Evolutionary conservation across 2,329 filamentous ascomycete species (phyloP), one percentile per base, ranked within the genome.

Genomic region (Colletotrichum sp.): DNA sequence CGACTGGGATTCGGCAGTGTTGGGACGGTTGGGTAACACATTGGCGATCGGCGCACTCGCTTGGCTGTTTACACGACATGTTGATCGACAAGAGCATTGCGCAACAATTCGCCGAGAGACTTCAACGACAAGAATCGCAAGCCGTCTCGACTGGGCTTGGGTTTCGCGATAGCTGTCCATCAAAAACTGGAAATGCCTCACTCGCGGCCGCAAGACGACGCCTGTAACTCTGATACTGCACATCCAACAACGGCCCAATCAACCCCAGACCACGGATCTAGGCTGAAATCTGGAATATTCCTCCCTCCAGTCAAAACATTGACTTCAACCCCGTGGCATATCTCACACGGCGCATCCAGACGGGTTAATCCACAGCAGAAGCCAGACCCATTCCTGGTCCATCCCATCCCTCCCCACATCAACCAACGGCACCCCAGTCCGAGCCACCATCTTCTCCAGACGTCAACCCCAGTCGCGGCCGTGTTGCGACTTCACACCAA

Each of bases 231-330:
- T 39, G 44, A 64, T 32, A 66, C 36, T 49, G 39, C 63, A 39
- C 36, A 18, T 59, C 60, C 30, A n/a, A 39, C 32, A 39, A 52
- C 62, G 52, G 68, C 55, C 69, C 69, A 72, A 72, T 62, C 52
- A 28, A 65, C 39, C 60, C 36, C 69, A 32, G 15, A 21, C 13
- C 16, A 55, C 55, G 39, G 15, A 59, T 63, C n/a, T 62, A 32
- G 63, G 28, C 30, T 63, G 55, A 32, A 32, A 75, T 30, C 36
- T 49, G 52, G 28, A 62, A 60, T 24, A 18, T 59, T 52, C 63
- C 39, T 67, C 69, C 69, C 72, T 75, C 72, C 72, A 75, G 72
- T 75, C 69, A 72, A 36, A 68, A 26, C 52, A 32, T 57, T 32
- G 52, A 32, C 63, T 39, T 64, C 55, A 24, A 59, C 72, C 72